phyloP scores from a whole-genome alignment of 176 grass and related monocot species.

The Oryza nivara region DNA sequence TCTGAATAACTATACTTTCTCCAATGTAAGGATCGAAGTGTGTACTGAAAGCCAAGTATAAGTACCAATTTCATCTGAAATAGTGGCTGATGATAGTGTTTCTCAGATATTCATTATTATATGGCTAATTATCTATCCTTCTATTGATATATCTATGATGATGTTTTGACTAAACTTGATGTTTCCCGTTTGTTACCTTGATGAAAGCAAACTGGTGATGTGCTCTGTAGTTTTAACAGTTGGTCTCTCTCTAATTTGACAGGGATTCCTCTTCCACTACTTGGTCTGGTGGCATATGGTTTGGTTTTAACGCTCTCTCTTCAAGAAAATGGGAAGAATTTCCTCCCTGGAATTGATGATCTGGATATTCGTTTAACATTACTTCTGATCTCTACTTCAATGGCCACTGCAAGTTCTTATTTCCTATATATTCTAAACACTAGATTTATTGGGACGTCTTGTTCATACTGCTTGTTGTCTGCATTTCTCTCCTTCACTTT shows the following conservation, averaged over 20 bases:
- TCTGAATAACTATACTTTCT: neutral
- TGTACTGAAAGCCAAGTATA: neutral
- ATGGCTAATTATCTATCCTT: neutral
- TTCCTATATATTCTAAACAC: constrained; percentile 86
- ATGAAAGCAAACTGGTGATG: neutral
- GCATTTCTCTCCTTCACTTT: constrained; percentile 48
- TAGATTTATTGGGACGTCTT: constrained; percentile 74
- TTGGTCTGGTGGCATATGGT: constrained; percentile 75
- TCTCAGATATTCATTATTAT: neutral
- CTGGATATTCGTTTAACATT: constrained; percentile 67
- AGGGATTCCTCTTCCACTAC: constrained; percentile 82
- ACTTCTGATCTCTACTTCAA: constrained; percentile 71
- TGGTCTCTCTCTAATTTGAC: constrained; percentile 3
- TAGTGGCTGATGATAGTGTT: neutral
- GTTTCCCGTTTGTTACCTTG: neutral
- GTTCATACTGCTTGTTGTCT: no score
- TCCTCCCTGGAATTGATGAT: constrained; percentile 56
- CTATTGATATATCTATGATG: neutral
- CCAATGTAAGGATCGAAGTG: neutral
- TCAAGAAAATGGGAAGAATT: constrained; percentile 55
- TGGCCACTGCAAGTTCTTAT: constrained; percentile 92
- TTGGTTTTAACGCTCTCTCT: constrained; percentile 71
- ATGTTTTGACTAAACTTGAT: neutral
- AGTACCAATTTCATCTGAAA: neutral
- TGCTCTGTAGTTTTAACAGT: neutral